Evolutionary conservation across 2,329 filamentous ascomycete species (phyloP), one percentile per base, ranked within the genome.

Genomic region (Coniochaeta prunicola): DNA sequence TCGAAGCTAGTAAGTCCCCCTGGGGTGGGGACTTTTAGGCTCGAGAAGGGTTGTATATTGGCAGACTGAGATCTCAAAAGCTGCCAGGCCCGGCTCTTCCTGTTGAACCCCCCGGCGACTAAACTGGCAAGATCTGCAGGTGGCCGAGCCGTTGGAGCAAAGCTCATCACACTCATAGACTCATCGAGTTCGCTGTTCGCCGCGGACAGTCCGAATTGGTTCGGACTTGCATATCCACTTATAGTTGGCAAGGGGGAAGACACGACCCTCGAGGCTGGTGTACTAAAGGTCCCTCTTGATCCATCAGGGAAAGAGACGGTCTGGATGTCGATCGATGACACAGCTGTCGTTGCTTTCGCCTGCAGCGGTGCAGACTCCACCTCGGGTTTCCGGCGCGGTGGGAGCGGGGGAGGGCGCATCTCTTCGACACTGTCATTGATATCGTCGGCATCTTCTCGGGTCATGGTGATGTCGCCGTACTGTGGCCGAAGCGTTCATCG

Each of bases 251-350:
- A 53, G 4, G 76, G 72, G 13, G 73, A 74, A 19, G 76, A 72
- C 12, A 71, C 67, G 19, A 72, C 66, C 55, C 70, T 69, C 34
- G 68, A 66, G 38, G 65, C 73, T 17, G 70, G 70, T 24, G 71
- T 76, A 55, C 80, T 73, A 66, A 88, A 88, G 1, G 83, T 87
- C 38, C 88, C 86, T 60, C 84, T 80, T 21, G 84, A 83, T 59
- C 84, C 85, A 69, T 91, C 89, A 12, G 85, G 85, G 62, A 89
- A 88, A 1, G 86, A 86, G 56, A 92, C 80, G 0, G 89, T 90
- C 65, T 91, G 88, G 58, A 92, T 87, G 64, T 93, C 92, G 62
- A 92, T 81, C 17, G 91, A 82, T 0, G 91, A 93, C 15, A 97
- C 69, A 10, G 92, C 92, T 0, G 92, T 97, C 3, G 92, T 97